A percentile compares a stretch with the other conserved stretches of the same genome.
phyloP scores from a whole-genome alignment of 2,329 filamentous ascomycete genomes.

The Aspergillus phoenicis region DNA sequence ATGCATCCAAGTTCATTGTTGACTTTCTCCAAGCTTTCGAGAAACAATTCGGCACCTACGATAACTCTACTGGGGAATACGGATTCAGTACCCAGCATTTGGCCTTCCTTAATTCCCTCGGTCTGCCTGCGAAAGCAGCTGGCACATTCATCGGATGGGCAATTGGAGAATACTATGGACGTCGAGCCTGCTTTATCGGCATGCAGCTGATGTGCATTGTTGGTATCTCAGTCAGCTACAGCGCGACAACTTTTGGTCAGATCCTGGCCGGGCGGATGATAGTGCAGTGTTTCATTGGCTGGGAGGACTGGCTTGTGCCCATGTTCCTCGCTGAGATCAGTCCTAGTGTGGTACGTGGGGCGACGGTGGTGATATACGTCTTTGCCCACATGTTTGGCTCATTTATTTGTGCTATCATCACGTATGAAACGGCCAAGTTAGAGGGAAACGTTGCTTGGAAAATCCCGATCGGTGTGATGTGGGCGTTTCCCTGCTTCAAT shows the following conservation, averaged over 20 bases:
- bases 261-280: slow-evolving; percentile 3
- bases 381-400: background rate
- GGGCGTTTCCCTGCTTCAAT: slow-evolving; percentile 2
- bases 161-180: slow-evolving; percentile 1
- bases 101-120: slow-evolving; percentile 3
- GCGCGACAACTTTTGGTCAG: background rate
- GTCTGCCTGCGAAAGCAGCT: background rate
- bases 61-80: slow-evolving; percentile 1
- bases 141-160: background rate
- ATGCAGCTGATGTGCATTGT: slow-evolving; percentile 2
- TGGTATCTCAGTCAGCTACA: background rate
- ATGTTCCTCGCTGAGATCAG: slow-evolving; percentile 4
- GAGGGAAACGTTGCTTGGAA: background rate
- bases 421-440: slow-evolving; percentile 1
- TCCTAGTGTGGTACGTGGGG: background rate
- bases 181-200: background rate
- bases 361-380: background rate
- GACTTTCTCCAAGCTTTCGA: background rate
- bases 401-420: background rate
- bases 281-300: slow-evolving; percentile 7
- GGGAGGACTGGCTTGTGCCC: slow-evolving; percentile 6
- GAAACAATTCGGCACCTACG: background rate
- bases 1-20: background rate
- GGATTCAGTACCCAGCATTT: background rate
- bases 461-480: slow-evolving; percentile 1